phyloP scores from a whole-genome alignment of 2,329 filamentous ascomycete genomes.

The Ophiostoma perfectum region DNA sequence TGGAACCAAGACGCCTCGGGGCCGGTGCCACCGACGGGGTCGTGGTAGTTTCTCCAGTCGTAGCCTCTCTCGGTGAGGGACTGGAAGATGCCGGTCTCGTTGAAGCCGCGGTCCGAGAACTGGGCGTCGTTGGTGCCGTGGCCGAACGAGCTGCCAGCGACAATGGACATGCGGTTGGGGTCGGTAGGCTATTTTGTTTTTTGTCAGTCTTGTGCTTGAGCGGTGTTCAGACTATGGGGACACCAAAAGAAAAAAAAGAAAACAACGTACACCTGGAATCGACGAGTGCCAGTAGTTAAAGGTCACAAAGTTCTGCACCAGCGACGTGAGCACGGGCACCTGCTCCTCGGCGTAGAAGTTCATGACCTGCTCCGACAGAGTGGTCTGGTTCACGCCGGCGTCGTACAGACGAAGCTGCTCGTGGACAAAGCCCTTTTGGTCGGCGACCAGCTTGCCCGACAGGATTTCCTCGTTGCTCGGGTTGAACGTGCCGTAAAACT shows the following conservation, averaged over 20 bases:
- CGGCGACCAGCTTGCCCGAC: conserved; percentile 23
- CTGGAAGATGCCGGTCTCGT: conserved; percentile 38
- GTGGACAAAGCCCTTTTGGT: conserved; percentile 37
- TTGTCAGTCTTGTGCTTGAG: neutral
- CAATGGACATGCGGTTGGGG: conserved; percentile 37
- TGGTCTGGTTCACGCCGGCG: conserved; percentile 32
- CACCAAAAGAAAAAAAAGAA: neutral
- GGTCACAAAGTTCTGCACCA: conserved; percentile 40
- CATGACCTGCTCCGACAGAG: conserved; percentile 37
- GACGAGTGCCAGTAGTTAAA: conserved; percentile 44
- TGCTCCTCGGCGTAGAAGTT: conserved; percentile 42
- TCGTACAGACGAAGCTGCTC: conserved; percentile 38
- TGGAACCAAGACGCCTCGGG: conserved; percentile 42
- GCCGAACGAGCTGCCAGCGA: conserved; percentile 32
- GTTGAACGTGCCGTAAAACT: conserved; percentile 39
- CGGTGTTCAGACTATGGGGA: neutral
- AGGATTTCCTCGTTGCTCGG: conserved; percentile 34
- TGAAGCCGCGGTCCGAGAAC: conserved; percentile 30
- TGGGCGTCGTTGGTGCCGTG: conserved; percentile 31
- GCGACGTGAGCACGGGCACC: conserved; percentile 37
- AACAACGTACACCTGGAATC: conserved; percentile 37
- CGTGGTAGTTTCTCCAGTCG: conserved; percentile 43
- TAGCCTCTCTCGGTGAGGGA: conserved; percentile 37
- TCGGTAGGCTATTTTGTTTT: conserved; percentile 36
- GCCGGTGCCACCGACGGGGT: conserved; percentile 33